A percentile compares a stretch with the other conserved stretches of the same genome.
phyloP scores from a whole-genome alignment of 352 stramenopile species.

The Phytophthora fragariaefolia region DNA sequence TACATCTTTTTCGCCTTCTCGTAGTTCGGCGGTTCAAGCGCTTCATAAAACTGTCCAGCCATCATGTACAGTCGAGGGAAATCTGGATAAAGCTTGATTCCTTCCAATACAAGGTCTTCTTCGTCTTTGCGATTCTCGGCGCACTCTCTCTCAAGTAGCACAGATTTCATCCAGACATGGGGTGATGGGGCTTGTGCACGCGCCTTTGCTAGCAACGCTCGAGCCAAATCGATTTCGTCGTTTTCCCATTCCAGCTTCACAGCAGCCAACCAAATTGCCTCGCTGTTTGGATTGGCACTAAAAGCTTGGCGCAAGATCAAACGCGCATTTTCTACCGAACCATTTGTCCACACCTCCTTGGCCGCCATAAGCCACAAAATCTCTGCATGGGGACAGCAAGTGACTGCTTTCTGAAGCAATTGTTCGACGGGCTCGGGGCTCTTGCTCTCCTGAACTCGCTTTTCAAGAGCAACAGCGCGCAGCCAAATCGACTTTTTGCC shows the following conservation, averaged over 20 bases:
- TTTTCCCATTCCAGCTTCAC: conserved; percentile 99
- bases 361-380: conserved; percentile 98
- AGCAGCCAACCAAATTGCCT: conserved; percentile 96
- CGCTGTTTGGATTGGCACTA: conserved; percentile 96
- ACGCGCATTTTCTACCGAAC: conserved; percentile 93
- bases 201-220: conserved; percentile 80
- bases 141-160: conserved; percentile 95
- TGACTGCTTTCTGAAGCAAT: conserved; percentile 94
- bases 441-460: conserved; percentile 89
- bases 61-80: conserved; percentile 99
- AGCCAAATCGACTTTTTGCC: conserved; percentile 97
- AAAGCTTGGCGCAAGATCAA: conserved; percentile 97
- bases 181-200: conserved; percentile 86
- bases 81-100: conserved; percentile 89
- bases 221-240: conserved; percentile 94
- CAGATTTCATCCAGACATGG: conserved; percentile 98
- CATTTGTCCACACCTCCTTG: conserved; percentile 97
- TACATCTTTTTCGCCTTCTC: conserved; percentile 93
- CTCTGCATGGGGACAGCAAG: conserved; percentile 93
- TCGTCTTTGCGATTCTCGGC: conserved; percentile 60
- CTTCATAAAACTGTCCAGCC: conserved; percentile 94
- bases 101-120: conserved; percentile 92
- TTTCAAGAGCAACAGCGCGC: conserved; percentile 96
- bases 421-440: conserved; percentile 81
- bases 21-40: conserved; percentile 53